phyloP scores from a whole-genome alignment of 257 asterid species.

The Penstemon barbatus region DNA sequence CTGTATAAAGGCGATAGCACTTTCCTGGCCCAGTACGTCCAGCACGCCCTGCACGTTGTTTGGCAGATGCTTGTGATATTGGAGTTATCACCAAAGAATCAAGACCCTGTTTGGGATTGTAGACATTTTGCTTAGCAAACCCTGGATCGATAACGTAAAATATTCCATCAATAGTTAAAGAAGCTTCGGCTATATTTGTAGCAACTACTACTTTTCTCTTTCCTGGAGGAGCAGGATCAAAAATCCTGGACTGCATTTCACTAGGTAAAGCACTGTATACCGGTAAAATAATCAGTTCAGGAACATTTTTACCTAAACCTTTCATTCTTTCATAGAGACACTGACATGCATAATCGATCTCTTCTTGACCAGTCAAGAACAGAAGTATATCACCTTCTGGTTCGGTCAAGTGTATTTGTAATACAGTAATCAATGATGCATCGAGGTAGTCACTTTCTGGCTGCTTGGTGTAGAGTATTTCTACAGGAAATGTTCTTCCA shows the following conservation, averaged over 20 bases:
- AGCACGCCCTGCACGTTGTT: conserved; percentile 92
- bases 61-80: conserved; percentile 96
- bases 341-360: conserved; percentile 94
- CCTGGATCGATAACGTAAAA: conserved; percentile 93
- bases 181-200: conserved; percentile 93
- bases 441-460: conserved; percentile 97
- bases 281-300: conserved; percentile 86
- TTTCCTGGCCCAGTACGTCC: conserved; percentile 97
- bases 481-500: conserved; percentile 92
- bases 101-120: conserved; percentile 92
- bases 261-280: conserved; percentile 94
- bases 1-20: conserved; percentile 93
- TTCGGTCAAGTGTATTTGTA: conserved; percentile 93
- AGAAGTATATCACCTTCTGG: conserved; percentile 97
- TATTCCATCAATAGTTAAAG: conserved; percentile 94
- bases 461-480: conserved; percentile 86
- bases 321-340: conserved; percentile 95
- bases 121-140: conserved; percentile 92
- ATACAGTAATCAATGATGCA: conserved; percentile 80
- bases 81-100: conserved; percentile 93
- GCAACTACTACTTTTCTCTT: conserved; percentile 96
- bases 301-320: conserved; percentile 80
- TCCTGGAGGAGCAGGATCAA: conserved; percentile 97
- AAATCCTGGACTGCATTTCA: conserved; percentile 95
- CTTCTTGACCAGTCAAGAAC: conserved; percentile 96